Conservation (phyloP, 2,329 filamentous ascomycete species). For the Fusarium stilboides region DNA sequence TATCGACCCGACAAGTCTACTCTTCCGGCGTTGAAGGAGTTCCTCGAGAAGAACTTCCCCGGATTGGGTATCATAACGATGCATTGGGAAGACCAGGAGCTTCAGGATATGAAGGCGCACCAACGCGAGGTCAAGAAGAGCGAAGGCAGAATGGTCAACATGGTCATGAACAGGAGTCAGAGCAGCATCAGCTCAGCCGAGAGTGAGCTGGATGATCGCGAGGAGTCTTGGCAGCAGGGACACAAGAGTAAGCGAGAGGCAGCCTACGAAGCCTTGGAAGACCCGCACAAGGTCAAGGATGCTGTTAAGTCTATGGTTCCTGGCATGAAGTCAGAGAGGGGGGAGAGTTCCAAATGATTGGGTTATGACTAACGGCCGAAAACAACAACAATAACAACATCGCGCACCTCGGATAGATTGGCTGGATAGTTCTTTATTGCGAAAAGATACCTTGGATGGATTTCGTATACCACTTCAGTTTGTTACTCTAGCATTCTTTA, state of each 20-base stretch:
- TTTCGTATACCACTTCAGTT: conserved; percentile 30
- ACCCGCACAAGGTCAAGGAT: conserved; percentile 63
- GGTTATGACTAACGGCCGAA: conserved; percentile 39
- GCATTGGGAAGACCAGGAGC: conserved; percentile 83
- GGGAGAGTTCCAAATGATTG: conserved; percentile 40
- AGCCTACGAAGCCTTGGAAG: conserved; percentile 66
- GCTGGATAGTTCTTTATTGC: conserved; percentile 18
- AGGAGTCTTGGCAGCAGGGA: conserved; percentile 57
- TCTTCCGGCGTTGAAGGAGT: conserved; percentile 79
- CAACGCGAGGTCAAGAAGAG: conserved; percentile 83
- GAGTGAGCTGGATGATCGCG: conserved; percentile 65
- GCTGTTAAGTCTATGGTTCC: conserved; percentile 51
- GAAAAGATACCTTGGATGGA: conserved; percentile 42
- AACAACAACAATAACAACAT: background rate
- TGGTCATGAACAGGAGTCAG: conserved; percentile 71
- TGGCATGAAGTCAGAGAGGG: conserved; percentile 37
- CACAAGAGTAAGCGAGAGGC: conserved; percentile 68
- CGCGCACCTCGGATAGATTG: conserved; percentile 20
- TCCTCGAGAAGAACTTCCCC: conserved; percentile 80
- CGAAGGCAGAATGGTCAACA: conserved; percentile 65
- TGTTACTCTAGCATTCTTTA: conserved; percentile 21
- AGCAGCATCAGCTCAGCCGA: conserved; percentile 68
- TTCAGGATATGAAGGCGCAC: conserved; percentile 81
- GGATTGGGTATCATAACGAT: conserved; percentile 81
- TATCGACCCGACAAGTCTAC: conserved; percentile 88